These are phyloP conservation scores for Castanea crenata DNA, from an alignment of 306 rosid genomes.

Conservation along the genomic window DNA sequence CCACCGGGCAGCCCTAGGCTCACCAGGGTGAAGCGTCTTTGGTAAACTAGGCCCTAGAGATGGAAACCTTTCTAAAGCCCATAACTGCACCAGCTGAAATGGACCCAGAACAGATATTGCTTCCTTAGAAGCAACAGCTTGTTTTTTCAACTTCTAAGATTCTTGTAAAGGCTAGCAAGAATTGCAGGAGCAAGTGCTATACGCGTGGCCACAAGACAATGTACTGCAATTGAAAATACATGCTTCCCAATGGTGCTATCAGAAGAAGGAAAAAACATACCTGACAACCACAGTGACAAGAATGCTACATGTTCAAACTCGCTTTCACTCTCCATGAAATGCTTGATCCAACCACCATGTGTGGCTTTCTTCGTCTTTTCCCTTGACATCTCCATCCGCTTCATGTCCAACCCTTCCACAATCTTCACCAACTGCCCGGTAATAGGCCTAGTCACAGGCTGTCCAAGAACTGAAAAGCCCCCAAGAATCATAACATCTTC, in stretches of 20 bases:
- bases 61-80: constrained; percentile 58
- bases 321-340: neutral
- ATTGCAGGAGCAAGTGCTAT: constrained; percentile 5
- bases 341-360: neutral
- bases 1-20: constrained; percentile 26
- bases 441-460: neutral
- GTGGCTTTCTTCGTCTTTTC: neutral
- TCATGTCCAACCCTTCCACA: neutral
- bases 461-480: neutral
- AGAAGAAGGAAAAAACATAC: neutral
- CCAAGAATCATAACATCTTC: constrained; percentile 49
- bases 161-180: constrained; percentile 9
- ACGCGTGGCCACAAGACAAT: constrained; percentile 3
- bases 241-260: neutral
- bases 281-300: neutral
- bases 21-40: neutral
- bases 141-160: neutral
- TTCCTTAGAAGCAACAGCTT: neutral
- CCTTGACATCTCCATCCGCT: too few species aligned
- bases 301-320: neutral
- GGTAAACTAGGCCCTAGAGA: neutral
- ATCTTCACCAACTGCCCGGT: constrained; percentile 11
- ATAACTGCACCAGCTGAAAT: constrained; percentile 46
- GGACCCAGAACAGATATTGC: constrained; percentile 25
- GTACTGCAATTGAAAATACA: neutral